Base-by-base conservation (phyloP, 768 basidiomycete species). In the Mycena galopus region DNA sequence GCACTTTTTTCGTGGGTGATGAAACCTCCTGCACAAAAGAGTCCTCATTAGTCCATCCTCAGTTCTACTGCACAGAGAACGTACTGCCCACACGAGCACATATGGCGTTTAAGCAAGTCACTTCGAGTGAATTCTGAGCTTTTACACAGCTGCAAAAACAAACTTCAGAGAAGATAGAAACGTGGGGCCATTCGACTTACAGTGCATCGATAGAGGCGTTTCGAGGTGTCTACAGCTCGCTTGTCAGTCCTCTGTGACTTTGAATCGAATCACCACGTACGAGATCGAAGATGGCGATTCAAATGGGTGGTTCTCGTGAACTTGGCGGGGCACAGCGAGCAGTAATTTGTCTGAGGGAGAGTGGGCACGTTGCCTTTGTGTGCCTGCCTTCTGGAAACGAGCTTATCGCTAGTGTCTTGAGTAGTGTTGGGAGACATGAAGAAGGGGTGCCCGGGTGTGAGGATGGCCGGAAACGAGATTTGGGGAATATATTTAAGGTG, bases 221-320 rank as follows among this genome's bases (percentile, higher is more conserved):
- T 91, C 59, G 91, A 91, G 5, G 90, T 90, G 79, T 93, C 92
- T 92, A 21, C 21, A 62, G 11, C 23, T 14, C 19, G 50, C 1
- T 30, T 65, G 71, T 72, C 56, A 72, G 55, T 35, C 17, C 25
- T 39, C n/a, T 25, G 25, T 35, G 16, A 23, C 57, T 4, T 7
- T 21, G 21, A 10, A 19, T 11, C 12, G 62, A 62, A 17, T 29
- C 23, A n/a, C 27, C 14, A 84, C 91, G 65, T 78, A 93, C 92
- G 92, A 73, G 92, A 92, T 55, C 91, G 89, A 65, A 93, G 78
- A 77, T 93, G 92, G 19, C 92, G 87, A 79, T 93, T 92, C 58
- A 94, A 85, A 79, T 94, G 92, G 0, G 92, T 93, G 0, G 90
- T 92, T 42, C 92, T 85, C 5, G 92, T 93, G 78, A 93, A 94